phyloP scores from a whole-genome alignment of 2,329 filamentous ascomycete genomes.

The Ceratocystiopsis sp. region DNA sequence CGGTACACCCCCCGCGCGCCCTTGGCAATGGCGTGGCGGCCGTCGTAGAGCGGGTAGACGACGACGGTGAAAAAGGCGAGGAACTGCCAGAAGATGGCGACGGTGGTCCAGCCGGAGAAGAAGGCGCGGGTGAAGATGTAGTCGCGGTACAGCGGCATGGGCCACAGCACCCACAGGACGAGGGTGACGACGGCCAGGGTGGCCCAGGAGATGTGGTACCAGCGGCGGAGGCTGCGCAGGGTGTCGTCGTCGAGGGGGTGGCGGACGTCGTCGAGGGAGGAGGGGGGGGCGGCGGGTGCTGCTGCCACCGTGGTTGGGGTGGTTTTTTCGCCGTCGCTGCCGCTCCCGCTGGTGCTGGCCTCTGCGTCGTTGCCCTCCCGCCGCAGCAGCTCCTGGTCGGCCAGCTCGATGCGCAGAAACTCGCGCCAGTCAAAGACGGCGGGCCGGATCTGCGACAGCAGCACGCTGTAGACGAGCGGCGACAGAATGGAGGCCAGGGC shows the following conservation, averaged over 20 bases:
- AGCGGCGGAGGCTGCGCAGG: constrained; percentile 3
- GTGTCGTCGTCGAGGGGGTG: constrained; percentile 9
- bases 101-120: constrained; percentile 26
- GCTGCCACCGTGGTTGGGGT: not conserved
- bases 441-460: constrained; percentile 24
- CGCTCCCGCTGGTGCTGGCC: not conserved
- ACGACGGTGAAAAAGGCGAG: constrained; percentile 27
- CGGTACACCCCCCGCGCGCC: constrained; percentile 1
- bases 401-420: constrained; percentile 28
- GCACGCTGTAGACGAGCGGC: constrained; percentile 26
- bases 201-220: constrained; percentile 5
- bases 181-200: constrained; percentile 15
- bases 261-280: constrained; percentile 21
- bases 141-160: constrained; percentile 30
- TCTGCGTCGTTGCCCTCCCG: not conserved
- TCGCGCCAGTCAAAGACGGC: constrained; percentile 18
- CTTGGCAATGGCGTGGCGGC: constrained; percentile 9
- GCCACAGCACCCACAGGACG: constrained; percentile 29
- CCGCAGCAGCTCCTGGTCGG: constrained; percentile 19
- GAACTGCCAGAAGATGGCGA: constrained; percentile 31
- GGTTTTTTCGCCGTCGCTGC: not conserved
- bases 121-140: constrained; percentile 30
- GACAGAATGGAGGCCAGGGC: constrained; percentile 27
- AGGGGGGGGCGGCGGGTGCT: not conserved
- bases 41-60: constrained; percentile 30